Evolutionary conservation across 257 asterid genomes (phyloP).

Genomic region (Marsdenia floribunda): DNA sequence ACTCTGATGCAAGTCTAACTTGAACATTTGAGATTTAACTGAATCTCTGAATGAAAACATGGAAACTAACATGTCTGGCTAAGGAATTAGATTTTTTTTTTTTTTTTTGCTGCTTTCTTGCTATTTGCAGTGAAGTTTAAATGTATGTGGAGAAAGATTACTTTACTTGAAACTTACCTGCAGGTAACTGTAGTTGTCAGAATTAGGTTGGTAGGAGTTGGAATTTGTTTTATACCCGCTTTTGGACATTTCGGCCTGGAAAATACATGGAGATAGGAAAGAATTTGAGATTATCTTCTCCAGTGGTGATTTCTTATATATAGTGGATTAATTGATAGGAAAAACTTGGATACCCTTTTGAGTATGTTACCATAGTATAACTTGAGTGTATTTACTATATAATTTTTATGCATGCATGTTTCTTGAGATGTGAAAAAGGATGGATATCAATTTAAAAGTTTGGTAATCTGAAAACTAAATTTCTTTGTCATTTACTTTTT

Average conservation of each 20-base stretch:
- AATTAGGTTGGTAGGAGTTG: neutral
- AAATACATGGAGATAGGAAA: neutral
- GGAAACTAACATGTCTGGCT: no score
- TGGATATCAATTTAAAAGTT: neutral
- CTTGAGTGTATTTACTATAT: no score
- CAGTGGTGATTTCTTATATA: no score
- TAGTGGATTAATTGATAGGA: neutral
- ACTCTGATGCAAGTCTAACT: no score
- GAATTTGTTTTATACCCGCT: neutral
- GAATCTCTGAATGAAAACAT: no score
- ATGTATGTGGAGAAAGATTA: neutral
- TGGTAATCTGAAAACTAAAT: neutral
- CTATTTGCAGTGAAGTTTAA: no score
- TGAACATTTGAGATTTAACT: no score
- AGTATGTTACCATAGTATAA: neutral
- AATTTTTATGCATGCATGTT: no score
- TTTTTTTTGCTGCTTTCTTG: no score
- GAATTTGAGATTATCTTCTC: neutral
- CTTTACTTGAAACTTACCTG: neutral
- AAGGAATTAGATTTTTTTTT: neutral
- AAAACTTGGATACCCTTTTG: neutral
- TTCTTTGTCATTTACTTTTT: neutral
- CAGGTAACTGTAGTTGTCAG: neutral
- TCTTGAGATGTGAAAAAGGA: neutral
- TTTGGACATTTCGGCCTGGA: neutral